Evolutionary conservation across 2,329 filamentous ascomycete species (phyloP), one percentile per base, ranked within the genome.

Genomic region (Sporothrix brunneoviolacea): DNA sequence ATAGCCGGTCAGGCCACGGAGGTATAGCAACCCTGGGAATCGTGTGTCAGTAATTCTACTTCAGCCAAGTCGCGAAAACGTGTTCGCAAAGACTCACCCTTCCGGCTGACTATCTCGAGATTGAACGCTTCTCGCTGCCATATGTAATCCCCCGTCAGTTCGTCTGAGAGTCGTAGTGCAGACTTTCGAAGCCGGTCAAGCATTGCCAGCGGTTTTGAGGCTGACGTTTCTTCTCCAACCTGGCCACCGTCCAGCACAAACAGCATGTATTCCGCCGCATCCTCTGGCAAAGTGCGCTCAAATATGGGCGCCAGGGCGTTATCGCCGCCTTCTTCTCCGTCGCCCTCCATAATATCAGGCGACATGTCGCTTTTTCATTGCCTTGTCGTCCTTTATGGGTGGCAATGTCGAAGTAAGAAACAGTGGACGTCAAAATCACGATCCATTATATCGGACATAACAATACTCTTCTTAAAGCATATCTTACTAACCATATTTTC

Each of bases 51-150:
- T 28, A 8, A 1, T 30, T 13, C 19, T 21, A 28, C 30, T 15
- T 33, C 30, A 33, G 15, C 30, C 4, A n/a, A 22, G 28, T 35
- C 12, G 10, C 13, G 16, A 4, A 12, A 16, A 21, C 3, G 27
- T 7, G 21, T 2, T 15, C 28, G 10, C 15, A 30, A 7, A 33
- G 16, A 56, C 71, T 60, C 64, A 83, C 83, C 81, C 60, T 73
- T 67, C 19, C 73, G 70, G 48, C 68, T 84, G 68, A 73, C 84
- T 60, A 73, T 73, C 16, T 85, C 79, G 6, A 95, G 69, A n/a
- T 74, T 76, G 56, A 98, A 91, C 0, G 74, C 70, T 48, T 95
- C 90, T 12, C 90, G 81, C 65, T 98, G 93, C 93, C 93, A 98
- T 55, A 98, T 95, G 60, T 96, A 95, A 54, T 88, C 84, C 58